Percentiles rank a stretch among this genome's conserved stretches.
Conservation (phyloP, 1,139 yeast genomes). For the Torulaspora pretoriensis region DNA sequence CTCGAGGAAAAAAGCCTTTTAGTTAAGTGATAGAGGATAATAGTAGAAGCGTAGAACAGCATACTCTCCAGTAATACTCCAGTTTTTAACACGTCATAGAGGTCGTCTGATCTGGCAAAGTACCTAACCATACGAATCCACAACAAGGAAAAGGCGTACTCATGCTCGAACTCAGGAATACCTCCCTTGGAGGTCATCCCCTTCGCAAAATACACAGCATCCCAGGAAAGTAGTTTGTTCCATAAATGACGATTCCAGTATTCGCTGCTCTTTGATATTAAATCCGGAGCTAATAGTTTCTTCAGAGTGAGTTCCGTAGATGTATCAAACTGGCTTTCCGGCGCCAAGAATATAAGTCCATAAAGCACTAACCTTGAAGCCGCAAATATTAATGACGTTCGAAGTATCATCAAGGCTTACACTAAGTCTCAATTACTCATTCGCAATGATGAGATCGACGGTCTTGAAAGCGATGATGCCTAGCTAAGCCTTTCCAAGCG, state of each 20-base stretch:
- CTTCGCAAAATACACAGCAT: slow-evolving; percentile 70
- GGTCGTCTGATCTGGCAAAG: slow-evolving; percentile 20
- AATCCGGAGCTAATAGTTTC: slow-evolving; percentile 7
- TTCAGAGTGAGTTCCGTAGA: slow-evolving; percentile 40
- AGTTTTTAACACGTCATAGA: slow-evolving; percentile 44
- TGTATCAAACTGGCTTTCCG: slow-evolving; percentile 46
- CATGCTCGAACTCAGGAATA: slow-evolving; percentile 65
- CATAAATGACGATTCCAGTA: slow-evolving; percentile 33
- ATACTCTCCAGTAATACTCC: slow-evolving; percentile 50
- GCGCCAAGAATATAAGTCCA: slow-evolving; percentile 39
- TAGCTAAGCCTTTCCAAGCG: slow-evolving; percentile 3
- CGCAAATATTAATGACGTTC: slow-evolving; percentile 6
- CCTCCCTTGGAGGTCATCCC: slow-evolving; percentile 45
- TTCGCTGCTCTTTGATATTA: neutral
- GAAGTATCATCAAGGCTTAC: slow-evolving; percentile 1
- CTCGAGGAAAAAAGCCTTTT: slow-evolving; percentile 35
- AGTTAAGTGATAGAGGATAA: slow-evolving; percentile 53
- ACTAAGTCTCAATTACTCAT: neutral
- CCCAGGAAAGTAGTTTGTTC: slow-evolving; percentile 72
- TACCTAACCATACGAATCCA: slow-evolving; percentile 58
- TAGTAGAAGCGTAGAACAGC: slow-evolving; percentile 48
- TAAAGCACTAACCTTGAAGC: slow-evolving; percentile 37
- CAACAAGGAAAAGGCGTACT: slow-evolving; percentile 79
- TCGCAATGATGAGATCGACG: neutral
- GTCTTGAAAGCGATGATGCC: slow-evolving; percentile 2